A percentile compares a stretch with the other conserved stretches of the same genome.
phyloP scores from a whole-genome alignment of 2,329 filamentous ascomycete genomes.

The Fusarium falciforme region DNA sequence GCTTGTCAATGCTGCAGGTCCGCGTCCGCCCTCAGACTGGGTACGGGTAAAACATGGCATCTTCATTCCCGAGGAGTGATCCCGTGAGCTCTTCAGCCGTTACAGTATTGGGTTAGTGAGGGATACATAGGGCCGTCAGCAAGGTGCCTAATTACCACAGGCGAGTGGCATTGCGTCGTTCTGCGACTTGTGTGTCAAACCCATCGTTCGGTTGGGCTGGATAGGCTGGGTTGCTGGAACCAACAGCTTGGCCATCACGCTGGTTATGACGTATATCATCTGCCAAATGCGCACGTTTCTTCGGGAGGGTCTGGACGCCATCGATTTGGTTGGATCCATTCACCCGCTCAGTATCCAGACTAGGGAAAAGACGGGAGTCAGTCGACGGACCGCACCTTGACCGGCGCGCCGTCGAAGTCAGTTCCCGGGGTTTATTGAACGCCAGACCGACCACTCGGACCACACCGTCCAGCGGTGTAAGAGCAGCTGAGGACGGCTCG shows the following conservation, averaged over 20 bases:
- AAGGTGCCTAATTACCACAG: not conserved
- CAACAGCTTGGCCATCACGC: constrained; percentile 8
- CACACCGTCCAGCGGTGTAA: constrained; percentile 33
- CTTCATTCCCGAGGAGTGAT: constrained; percentile 6
- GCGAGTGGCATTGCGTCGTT: not conserved
- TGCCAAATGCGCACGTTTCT: constrained; percentile 28
- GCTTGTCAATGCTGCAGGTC: constrained; percentile 44
- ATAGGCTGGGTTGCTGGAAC: constrained; percentile 6
- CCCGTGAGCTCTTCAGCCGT: not conserved
- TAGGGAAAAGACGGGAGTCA: constrained; percentile 47
- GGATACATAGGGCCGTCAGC: not conserved
- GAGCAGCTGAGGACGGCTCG: not conserved
- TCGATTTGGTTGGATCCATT: constrained; percentile 40
- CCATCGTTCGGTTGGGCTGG: not conserved
- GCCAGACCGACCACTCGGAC: constrained; percentile 22
- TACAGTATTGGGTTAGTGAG: not conserved
- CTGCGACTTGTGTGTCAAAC: not conserved
- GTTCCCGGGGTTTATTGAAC: constrained; percentile 31
- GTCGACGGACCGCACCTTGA: constrained; percentile 44
- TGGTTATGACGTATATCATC: constrained; percentile 28
- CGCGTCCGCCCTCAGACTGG: constrained; percentile 8
- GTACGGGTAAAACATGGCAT: constrained; percentile 14
- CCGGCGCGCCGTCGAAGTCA: constrained; percentile 45
- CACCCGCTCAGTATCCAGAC: constrained; percentile 33
- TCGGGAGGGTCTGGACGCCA: constrained; percentile 9